phyloP scores from a whole-genome alignment of 1,284 basidiomycete genomes.

The Ceratobasidium theobromae region DNA sequence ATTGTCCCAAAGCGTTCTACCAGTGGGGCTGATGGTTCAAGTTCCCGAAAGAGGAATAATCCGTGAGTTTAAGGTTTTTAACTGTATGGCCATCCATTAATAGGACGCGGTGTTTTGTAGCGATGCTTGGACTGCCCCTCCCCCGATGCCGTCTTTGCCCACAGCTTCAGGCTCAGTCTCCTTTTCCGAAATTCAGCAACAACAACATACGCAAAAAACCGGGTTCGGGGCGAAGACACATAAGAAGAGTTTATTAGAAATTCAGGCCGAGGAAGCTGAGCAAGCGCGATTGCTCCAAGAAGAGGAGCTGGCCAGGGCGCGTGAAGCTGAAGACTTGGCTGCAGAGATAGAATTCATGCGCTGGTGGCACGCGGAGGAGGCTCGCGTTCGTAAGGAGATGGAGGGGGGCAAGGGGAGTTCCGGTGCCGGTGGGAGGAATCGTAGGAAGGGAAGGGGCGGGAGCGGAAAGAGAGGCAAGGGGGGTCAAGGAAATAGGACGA shows the following conservation, averaged over 20 bases:
- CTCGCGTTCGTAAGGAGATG: conserved; percentile 54
- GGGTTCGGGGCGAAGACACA: conserved; percentile 47
- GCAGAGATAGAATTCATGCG: conserved; percentile 75
- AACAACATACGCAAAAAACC: conserved; percentile 61
- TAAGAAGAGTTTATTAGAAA: conserved; percentile 70
- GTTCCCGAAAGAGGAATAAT: conserved; percentile 39
- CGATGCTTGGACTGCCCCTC: conserved; percentile 58
- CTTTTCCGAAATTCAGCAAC: conserved; percentile 79
- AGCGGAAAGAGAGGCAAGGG: conserved; percentile 31
- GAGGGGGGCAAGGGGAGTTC: background rate
- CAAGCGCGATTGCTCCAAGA: conserved; percentile 36
- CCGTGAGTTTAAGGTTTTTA: conserved; percentile 49
- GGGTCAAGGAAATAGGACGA: conserved; percentile 25
- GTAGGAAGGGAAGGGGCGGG: conserved; percentile 28
- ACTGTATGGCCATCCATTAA: background rate
- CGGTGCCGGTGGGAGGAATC: conserved; percentile 16
- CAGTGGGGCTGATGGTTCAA: conserved; percentile 36
- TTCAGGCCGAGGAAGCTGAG: conserved; percentile 75
- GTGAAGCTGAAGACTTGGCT: conserved; percentile 48
- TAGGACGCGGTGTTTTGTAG: conserved; percentile 38
- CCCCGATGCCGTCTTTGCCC: conserved; percentile 39
- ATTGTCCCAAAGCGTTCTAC: conserved; percentile 42
- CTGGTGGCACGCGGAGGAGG: conserved; percentile 86
- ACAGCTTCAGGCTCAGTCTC: conserved; percentile 52
- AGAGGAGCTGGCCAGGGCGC: conserved; percentile 2